Evolutionary conservation across 2,329 filamentous ascomycete genomes (phyloP).

Genomic region (Dichotomopilus funicola): DNA sequence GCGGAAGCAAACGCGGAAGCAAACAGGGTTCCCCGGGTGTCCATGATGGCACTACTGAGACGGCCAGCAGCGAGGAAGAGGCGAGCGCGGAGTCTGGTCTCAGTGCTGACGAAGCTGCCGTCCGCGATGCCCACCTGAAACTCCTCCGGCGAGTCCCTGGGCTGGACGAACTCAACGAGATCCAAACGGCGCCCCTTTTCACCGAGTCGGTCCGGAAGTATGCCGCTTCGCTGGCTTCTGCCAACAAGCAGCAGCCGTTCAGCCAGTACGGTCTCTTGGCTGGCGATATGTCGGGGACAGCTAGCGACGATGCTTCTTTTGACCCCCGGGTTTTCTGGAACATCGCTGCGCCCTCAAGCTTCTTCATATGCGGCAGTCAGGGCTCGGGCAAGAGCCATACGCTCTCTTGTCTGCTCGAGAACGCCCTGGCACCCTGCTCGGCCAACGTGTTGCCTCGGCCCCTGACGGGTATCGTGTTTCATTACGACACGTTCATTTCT

Average conservation of each 20-base stretch:
- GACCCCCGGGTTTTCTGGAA: conserved; percentile 40
- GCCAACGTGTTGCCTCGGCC: conserved; percentile 44
- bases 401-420: conserved; percentile 50
- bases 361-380: conserved; percentile 59
- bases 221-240: background rate
- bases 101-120: conserved; percentile 1
- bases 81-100: conserved; percentile 1
- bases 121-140: conserved; percentile 10
- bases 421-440: conserved; percentile 43
- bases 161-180: conserved; percentile 26
- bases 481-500: conserved; percentile 53
- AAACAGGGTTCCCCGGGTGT: background rate
- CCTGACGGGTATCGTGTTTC: conserved; percentile 56
- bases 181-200: conserved; percentile 28
- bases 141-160: conserved; percentile 18
- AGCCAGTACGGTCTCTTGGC: conserved; percentile 29
- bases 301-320: background rate
- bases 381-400: conserved; percentile 60
- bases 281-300: conserved; percentile 18
- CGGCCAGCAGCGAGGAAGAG: background rate
- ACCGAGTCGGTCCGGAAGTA: conserved; percentile 25
- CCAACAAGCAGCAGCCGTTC: conserved; percentile 15
- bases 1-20: too few species aligned
- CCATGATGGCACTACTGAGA: background rate
- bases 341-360: conserved; percentile 45